Conservation (phyloP, 2,329 filamentous ascomycete species). For the Calonectria crousiana region DNA sequence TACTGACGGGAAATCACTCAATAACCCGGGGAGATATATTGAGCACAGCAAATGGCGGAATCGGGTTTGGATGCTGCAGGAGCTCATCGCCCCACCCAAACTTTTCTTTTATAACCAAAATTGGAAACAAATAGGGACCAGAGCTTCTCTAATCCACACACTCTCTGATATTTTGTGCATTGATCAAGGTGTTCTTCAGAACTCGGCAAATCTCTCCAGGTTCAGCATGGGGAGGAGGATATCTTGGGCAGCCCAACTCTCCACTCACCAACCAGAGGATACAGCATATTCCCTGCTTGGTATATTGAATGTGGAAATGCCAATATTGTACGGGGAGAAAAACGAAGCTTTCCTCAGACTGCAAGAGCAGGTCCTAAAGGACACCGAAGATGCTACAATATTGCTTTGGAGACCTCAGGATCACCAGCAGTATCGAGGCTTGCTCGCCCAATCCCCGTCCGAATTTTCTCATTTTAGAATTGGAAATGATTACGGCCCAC, state of each 20-base stretch:
- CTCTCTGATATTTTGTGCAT: background rate
- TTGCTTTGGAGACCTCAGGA: background rate
- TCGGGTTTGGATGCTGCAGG: background rate
- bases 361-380: constrained; percentile 34
- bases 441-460: background rate
- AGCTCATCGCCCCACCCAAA: background rate
- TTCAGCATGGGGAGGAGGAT: background rate
- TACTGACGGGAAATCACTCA: no score
- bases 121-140: background rate
- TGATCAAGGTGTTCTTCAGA: background rate
- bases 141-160: background rate
- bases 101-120: background rate
- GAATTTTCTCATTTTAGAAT: background rate
- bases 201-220: background rate
- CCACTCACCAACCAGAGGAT: constrained; percentile 39
- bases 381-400: constrained; percentile 18
- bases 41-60: background rate
- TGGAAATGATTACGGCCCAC: no score
- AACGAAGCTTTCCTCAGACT: constrained; percentile 38
- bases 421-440: background rate
- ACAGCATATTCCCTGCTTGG: constrained; percentile 46
- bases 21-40: background rate
- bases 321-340: constrained; percentile 45
- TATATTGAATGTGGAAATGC: constrained; percentile 45
- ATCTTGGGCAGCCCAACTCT: constrained; percentile 5